phyloP scores from a whole-genome alignment of 2,329 filamentous ascomycete species.

The Berkeleyomyces basicola region DNA sequence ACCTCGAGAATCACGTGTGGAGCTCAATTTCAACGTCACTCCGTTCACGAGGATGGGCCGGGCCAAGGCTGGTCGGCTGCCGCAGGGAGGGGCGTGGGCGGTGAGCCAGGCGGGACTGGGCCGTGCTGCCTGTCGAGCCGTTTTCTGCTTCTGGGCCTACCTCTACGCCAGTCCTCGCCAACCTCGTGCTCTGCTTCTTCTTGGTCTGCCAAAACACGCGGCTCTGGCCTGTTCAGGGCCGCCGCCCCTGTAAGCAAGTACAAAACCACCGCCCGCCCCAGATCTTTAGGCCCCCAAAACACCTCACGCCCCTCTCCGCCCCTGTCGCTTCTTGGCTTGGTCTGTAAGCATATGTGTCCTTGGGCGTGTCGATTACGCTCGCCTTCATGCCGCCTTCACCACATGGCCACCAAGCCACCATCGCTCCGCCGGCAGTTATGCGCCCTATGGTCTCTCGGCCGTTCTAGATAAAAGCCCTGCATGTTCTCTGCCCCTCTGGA shows the following conservation, averaged over 20 bases:
- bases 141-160: background rate
- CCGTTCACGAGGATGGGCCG: background rate
- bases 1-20: conserved; percentile 3
- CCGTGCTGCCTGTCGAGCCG: background rate
- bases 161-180: background rate
- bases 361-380: background rate
- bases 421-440: background rate
- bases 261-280: background rate
- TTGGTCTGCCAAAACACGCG: background rate
- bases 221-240: background rate
- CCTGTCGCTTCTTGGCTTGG: background rate
- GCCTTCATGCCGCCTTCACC: background rate
- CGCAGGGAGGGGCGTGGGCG: background rate
- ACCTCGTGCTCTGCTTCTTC: background rate
- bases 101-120: background rate
- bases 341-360: background rate
- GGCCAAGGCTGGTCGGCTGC: background rate
- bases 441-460: background rate
- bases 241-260: background rate
- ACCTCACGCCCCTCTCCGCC: background rate
- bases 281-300: background rate
- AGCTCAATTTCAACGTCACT: conserved; percentile 7
- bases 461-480: background rate
- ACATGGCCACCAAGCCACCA: background rate
- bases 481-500: too few relatives aligned